These are phyloP conservation scores for Lentinus tigrinus DNA, from an alignment of 768 basidiomycete genomes.

Conservation along the genomic window DNA sequence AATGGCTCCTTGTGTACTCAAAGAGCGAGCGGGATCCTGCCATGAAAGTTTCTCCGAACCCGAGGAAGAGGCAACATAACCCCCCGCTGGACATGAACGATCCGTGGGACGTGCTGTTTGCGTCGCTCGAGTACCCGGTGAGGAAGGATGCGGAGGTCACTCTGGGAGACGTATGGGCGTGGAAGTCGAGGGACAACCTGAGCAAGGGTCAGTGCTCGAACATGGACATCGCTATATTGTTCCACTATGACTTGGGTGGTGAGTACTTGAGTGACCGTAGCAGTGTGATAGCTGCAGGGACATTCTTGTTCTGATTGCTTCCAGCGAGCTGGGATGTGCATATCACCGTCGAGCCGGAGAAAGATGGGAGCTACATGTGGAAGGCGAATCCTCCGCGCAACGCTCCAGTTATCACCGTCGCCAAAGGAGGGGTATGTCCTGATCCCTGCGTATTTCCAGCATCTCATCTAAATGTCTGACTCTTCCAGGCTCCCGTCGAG, in stretches of 20 bases:
- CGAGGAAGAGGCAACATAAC: background rate
- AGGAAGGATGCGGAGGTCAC: conserved; percentile 23
- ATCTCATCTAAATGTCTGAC: background rate
- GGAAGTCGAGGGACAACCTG: conserved; percentile 15
- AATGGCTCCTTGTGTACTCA: conserved; percentile 15
- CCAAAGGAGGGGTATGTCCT: conserved; percentile 17
- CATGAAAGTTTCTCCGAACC: background rate
- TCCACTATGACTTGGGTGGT: conserved; percentile 25
- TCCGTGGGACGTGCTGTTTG: background rate
- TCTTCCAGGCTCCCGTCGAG: conserved; percentile 19
- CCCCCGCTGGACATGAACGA: conserved; percentile 1
- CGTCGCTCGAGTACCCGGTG: background rate
- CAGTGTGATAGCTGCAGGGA: too few relatives aligned
- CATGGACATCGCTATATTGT: conserved; percentile 23
- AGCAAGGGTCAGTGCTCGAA: conserved; percentile 28
- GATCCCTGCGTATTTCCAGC: background rate
- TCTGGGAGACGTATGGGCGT: conserved; percentile 28
- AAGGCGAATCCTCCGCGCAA: conserved; percentile 12
- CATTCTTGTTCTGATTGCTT: background rate
- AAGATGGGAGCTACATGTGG: conserved; percentile 12
- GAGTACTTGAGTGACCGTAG: background rate
- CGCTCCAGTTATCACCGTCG: conserved; percentile 22
- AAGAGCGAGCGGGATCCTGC: background rate
- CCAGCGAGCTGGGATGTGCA: conserved; percentile 27
- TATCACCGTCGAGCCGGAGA: conserved; percentile 21